phyloP scores from a whole-genome alignment of 768 basidiomycete species.

The Tulasnella calospora region DNA sequence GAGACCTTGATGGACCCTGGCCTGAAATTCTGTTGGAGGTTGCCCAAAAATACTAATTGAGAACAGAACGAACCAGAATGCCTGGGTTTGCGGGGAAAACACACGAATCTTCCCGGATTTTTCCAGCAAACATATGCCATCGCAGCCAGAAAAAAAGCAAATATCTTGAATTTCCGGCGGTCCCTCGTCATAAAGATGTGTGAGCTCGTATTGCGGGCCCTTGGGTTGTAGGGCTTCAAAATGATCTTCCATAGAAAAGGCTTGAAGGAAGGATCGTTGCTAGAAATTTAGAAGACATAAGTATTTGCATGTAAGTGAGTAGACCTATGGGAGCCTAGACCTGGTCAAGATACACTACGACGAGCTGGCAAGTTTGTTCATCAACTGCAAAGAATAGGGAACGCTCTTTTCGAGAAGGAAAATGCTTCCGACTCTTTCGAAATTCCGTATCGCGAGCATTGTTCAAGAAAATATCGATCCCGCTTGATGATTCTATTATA shows the following conservation, averaged over 20 bases:
- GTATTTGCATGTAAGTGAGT: neutral
- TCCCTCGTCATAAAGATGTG: conserved; percentile 41
- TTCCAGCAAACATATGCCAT: conserved; percentile 53
- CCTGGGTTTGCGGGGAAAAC: conserved; percentile 51
- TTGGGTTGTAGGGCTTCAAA: conserved; percentile 39
- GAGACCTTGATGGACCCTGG: conserved; percentile 45
- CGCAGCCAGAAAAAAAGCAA: conserved; percentile 47
- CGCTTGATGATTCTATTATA: neutral
- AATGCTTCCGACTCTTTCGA: neutral
- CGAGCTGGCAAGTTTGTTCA: conserved; percentile 49
- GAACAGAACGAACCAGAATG: conserved; percentile 45
- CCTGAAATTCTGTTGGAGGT: conserved; percentile 32
- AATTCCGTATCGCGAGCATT: neutral
- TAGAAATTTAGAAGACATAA: neutral
- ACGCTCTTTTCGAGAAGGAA: neutral
- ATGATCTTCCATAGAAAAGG: conserved; percentile 45
- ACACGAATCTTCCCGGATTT: conserved; percentile 43
- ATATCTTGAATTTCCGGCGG: conserved; percentile 36
- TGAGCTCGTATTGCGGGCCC: conserved; percentile 43
- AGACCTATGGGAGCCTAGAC: neutral
- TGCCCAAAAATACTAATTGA: conserved; percentile 13
- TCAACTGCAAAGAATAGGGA: conserved; percentile 46
- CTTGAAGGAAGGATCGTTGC: neutral
- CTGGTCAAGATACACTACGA: conserved; percentile 21
- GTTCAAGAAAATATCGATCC: neutral